Conservation (phyloP, 2,329 filamentous ascomycete genomes). For the Bisporella sp. region DNA sequence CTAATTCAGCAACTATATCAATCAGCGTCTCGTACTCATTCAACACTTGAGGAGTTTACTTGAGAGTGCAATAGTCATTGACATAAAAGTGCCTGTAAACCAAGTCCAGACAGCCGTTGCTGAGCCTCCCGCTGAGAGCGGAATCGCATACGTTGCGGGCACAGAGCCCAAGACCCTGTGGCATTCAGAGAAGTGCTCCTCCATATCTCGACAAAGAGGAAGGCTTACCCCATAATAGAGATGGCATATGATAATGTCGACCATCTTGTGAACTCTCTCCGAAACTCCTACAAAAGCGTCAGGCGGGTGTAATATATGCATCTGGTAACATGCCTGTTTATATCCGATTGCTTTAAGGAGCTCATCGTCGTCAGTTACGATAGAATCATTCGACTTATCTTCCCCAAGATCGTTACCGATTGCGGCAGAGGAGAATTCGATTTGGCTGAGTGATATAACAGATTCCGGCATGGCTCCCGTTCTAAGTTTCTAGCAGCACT, state of each 20-base stretch:
- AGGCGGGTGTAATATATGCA: no score
- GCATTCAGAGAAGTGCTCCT: no score
- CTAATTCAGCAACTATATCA: conserved; percentile 50
- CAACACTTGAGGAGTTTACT: neutral
- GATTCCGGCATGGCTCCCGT: neutral
- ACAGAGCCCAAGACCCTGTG: conserved; percentile 51
- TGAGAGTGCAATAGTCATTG: conserved; percentile 32
- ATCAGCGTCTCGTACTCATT: neutral
- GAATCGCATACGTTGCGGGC: conserved; percentile 54
- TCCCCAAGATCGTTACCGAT: neutral
- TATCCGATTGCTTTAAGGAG: neutral
- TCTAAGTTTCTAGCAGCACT: neutral
- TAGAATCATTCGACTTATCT: neutral
- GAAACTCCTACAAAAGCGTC: conserved; percentile 42
- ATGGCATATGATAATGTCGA: conserved; percentile 61
- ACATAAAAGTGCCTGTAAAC: conserved; percentile 56
- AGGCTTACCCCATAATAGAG: conserved; percentile 45
- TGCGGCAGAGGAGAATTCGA: neutral
- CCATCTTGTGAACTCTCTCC: conserved; percentile 59
- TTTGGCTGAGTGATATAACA: neutral
- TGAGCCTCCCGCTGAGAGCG: conserved; percentile 51
- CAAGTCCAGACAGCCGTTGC: conserved; percentile 60
- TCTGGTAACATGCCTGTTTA: neutral
- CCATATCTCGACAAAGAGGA: no score
- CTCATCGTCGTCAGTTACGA: neutral